Evolutionary conservation across 2,329 filamentous ascomycete genomes (phyloP), one percentile per base, ranked within the genome.

Genomic region (Fusarium liriodendri): DNA sequence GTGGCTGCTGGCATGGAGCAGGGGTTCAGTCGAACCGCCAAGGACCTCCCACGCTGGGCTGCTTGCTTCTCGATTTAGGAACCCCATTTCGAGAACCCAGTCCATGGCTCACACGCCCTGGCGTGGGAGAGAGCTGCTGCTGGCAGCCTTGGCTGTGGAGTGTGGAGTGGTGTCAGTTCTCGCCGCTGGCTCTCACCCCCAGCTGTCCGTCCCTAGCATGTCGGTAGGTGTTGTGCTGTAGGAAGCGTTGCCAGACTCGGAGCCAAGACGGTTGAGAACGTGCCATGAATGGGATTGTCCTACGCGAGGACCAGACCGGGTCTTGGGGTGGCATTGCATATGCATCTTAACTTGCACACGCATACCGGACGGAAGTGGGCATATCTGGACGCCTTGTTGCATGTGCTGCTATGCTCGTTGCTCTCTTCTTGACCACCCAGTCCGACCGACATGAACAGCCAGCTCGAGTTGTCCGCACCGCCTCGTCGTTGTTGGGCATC

Each of bases 261-360:
- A 68, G 73, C 64, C 70, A 76, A 71, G 70, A 76, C 69, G 72
- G 73, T 76, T 75, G 76, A 67, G 73, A 76, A 78, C 76, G 68
- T 75, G 75, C 66, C 66, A 77, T 77, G 69, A 77, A 77, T 72
- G 59, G 72, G 58, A 77, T 76, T 75, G 67, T 77, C 70, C 72
- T 71, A 73, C 74, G 32, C 72, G 67, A 77, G 66, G 74, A 73
- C 75, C 58, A 78, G 72, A 73, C 75, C 72, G 50, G 71, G 67
- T 60, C 61, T 69, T 74, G 66, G 64, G 74, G 77, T 78, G 55
- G 54, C 60, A 78, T 78, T 74, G 77, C 77, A 78, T 78, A 74
- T 78, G 75, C 71, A 58, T 62, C 63, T 72, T 61, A 58, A 72
- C 72, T 74, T 73, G 69, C 71, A 76, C 71, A 70, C 71, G 69